Conservation (phyloP, 1,284 basidiomycete genomes). For the Cystobasidium sp. region DNA sequence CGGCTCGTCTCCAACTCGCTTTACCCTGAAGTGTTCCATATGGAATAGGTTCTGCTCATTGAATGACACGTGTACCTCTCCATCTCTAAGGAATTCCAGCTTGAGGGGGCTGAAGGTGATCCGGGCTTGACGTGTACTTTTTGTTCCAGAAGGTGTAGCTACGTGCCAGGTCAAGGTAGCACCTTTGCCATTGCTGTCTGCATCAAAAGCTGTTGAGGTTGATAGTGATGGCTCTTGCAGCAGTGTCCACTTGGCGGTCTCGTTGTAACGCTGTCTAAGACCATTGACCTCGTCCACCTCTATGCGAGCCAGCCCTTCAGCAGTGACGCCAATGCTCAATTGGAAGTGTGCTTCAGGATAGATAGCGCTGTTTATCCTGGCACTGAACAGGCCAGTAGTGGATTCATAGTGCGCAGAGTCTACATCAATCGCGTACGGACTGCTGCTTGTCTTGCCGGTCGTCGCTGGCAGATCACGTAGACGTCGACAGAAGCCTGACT, state of each 20-base stretch:
- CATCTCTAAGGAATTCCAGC: slow-evolving; percentile 71
- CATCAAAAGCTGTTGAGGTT: slow-evolving; percentile 65
- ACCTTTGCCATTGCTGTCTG: slow-evolving; percentile 58
- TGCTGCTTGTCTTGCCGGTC: slow-evolving; percentile 66
- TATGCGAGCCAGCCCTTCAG: slow-evolving; percentile 81
- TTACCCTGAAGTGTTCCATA: slow-evolving; percentile 94
- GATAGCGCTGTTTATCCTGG: slow-evolving; percentile 72
- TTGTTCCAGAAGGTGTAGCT: background rate
- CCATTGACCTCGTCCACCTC: slow-evolving; percentile 82
- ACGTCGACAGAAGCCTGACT: slow-evolving; percentile 87
- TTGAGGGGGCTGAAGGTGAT: slow-evolving; percentile 75
- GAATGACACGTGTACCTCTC: slow-evolving; percentile 77
- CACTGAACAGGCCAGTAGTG: slow-evolving; percentile 67
- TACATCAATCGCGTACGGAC: slow-evolving; percentile 77
- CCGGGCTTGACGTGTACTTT: slow-evolving; percentile 60
- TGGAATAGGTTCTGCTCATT: slow-evolving; percentile 90
- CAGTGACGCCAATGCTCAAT: slow-evolving; percentile 73
- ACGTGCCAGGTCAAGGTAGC: slow-evolving; percentile 51
- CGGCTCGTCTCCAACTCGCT: slow-evolving; percentile 58
- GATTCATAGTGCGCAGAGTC: slow-evolving; percentile 61
- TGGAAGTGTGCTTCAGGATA: slow-evolving; percentile 81
- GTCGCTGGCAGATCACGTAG: slow-evolving; percentile 74
- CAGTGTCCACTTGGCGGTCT: slow-evolving; percentile 83
- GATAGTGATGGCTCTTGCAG: slow-evolving; percentile 65
- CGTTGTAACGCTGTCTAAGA: slow-evolving; percentile 80